Evolutionary conservation across 139 green algal species (phyloP).

Genomic region (Chlorella sp.): DNA sequence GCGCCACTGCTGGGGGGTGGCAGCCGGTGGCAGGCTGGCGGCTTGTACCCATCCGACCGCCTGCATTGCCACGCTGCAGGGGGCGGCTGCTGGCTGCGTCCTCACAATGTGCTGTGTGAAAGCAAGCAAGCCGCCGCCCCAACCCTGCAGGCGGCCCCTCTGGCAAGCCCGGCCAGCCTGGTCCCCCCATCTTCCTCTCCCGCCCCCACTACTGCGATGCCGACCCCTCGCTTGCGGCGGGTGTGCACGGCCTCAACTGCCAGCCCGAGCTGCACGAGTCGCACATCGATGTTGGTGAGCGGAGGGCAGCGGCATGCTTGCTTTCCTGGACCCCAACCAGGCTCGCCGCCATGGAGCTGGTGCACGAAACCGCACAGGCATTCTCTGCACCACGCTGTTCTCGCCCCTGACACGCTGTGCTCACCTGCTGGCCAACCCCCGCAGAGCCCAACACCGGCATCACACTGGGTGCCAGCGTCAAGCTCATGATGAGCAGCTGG

Average conservation of each 20-base stretch:
- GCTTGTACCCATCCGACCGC: no score
- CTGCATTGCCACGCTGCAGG: no score
- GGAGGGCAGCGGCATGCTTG: neutral
- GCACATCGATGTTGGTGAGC: constrained; percentile 48
- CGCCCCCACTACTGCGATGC: constrained; percentile 53
- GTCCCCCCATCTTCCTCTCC: constrained; percentile 54
- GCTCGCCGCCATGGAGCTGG: no score
- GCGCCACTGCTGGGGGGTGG: neutral
- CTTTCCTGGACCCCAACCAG: no score
- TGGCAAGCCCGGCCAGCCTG: constrained; percentile 9
- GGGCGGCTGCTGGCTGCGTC: no score
- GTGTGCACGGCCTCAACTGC: constrained; percentile 49
- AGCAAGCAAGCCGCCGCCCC: no score
- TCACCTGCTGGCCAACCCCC: neutral
- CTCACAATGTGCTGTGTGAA: no score
- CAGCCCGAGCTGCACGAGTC: constrained; percentile 26
- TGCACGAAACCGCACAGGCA: no score
- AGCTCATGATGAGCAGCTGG: constrained; percentile 60
- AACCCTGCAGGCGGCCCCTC: constrained; percentile 27
- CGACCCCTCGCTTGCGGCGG: constrained; percentile 32
- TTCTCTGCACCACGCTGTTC: neutral
- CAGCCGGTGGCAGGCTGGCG: no score
- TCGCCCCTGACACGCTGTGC: no score
- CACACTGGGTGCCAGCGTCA: constrained; percentile 58
- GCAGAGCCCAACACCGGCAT: constrained; percentile 55